Conservation (phyloP, 495 filamentous ascomycete species). For the Tetracladium marchalianum region DNA sequence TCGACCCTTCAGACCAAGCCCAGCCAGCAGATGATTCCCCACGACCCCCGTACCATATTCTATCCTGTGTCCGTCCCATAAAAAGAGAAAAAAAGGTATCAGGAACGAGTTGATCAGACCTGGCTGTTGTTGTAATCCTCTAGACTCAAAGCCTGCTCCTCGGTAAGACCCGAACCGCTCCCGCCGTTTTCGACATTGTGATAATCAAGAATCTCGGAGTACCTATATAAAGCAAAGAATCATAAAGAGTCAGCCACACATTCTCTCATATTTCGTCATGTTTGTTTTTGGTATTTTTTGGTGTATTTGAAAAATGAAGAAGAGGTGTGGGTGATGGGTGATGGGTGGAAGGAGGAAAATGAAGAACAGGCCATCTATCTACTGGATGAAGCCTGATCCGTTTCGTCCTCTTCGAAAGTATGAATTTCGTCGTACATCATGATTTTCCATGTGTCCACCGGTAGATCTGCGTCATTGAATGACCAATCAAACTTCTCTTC, state of each 20-base stretch:
- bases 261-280: neutral
- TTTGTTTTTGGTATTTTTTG: neutral
- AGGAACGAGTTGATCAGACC: too few relatives aligned
- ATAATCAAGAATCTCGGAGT: conserved; percentile 98
- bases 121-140: too few relatives aligned
- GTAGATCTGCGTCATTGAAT: conserved; percentile 98
- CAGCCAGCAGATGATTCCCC: too few relatives aligned
- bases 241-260: conserved; percentile 22
- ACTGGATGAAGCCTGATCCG: too few relatives aligned
- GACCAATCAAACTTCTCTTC: conserved; percentile 99
- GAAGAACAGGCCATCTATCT: too few relatives aligned
- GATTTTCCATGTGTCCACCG: conserved; percentile 99
- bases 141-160: too few relatives aligned
- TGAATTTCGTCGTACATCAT: conserved; percentile 74
- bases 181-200: conserved; percentile 75
- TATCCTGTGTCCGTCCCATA: too few relatives aligned
- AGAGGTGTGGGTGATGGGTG: neutral
- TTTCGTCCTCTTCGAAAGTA: neutral
- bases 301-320: neutral
- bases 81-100: too few relatives aligned
- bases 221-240: conserved; percentile 47
- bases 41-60: too few relatives aligned
- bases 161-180: neutral
- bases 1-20: too few relatives aligned
- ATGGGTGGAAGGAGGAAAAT: too few relatives aligned